Evolutionary conservation across 2,329 filamentous ascomycete genomes (phyloP).

Genomic region (Xylariaceae sp.): DNA sequence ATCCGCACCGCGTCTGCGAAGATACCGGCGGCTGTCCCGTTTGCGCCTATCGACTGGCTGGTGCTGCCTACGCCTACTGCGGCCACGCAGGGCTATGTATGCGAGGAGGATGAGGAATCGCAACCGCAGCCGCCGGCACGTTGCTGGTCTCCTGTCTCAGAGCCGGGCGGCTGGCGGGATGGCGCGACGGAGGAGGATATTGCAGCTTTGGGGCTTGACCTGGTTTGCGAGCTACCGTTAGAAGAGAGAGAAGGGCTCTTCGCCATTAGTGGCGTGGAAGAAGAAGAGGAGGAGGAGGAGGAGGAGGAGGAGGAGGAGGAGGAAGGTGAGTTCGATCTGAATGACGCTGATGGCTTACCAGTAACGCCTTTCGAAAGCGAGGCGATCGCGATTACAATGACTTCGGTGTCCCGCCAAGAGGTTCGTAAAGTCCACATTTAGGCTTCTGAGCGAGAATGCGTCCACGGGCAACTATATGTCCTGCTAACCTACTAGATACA

Average conservation of each 20-base stretch:
- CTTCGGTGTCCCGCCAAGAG: slow-evolving; percentile 11
- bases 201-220: background rate
- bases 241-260: background rate
- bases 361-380: slow-evolving; percentile 16
- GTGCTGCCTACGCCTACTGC: background rate
- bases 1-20: background rate
- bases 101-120: too few relatives aligned
- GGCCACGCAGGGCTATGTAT: too few relatives aligned
- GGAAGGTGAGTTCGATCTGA: slow-evolving; percentile 2
- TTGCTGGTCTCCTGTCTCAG: slow-evolving; percentile 17
- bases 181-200: background rate
- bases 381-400: slow-evolving; percentile 26
- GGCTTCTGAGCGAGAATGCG: too few relatives aligned
- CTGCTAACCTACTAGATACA: too few relatives aligned
- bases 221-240: background rate
- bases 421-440: slow-evolving; percentile 20
- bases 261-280: background rate
- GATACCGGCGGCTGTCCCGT: background rate
- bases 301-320: background rate
- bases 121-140: background rate
- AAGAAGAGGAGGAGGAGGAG: too few relatives aligned
- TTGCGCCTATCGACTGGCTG: slow-evolving; percentile 28
- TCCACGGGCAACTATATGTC: too few relatives aligned
- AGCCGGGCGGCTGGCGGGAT: slow-evolving; percentile 25
- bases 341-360: background rate